Base-by-base conservation (phyloP, 768 basidiomycete species). In the Suillus subluteus region DNA sequence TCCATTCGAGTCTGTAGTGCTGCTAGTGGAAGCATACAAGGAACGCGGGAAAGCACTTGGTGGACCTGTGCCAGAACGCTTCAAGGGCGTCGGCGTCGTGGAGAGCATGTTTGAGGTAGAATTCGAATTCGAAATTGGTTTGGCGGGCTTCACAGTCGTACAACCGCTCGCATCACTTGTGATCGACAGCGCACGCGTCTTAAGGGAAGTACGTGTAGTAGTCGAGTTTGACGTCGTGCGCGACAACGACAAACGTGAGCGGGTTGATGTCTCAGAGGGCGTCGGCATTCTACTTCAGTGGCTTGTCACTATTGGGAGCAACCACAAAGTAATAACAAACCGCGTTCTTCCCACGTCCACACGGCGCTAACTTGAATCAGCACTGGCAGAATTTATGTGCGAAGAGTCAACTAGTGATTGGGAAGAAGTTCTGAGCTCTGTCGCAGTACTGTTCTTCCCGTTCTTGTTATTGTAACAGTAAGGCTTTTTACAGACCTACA, bases 231-330 rank as follows among this genome's bases (percentile, higher is more conserved):
- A 76, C 44, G 78, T 78, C 18, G 82, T 79, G 13, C 84, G 79
- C 56, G 86, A 79, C 26, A 87, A 74, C 7, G 75, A 78, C 46
- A 64, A 40, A 35, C 76, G 72, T 38, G 73, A 67, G 48, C 86
- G 87, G 64, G 84, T 80, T 46, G 87, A 87, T 18, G 86, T 74
- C 68, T 88, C 87, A 54, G 88, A 89, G 16, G 84, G 85, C 1
- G 76, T 69, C 48, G 73, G 76, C 71, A 76, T 76, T 56, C 55
- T 56, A 21, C 21, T 56, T n/a, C 21, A 37, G 35, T 56, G 55
- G 35, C 32, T 37, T 37, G 32, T 37, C 35, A 35, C 32, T 56
- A 21, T 5, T 13, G 21, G 1, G 32, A 37, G 55, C 55, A 56
- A 56, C 55, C 35, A 56, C 55, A 56, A 56, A 56, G 55, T 56